Percentiles rank a stretch among this genome's conserved stretches.
phyloP scores from a whole-genome alignment of 768 basidiomycete species.

The Tremella mesenterica region DNA sequence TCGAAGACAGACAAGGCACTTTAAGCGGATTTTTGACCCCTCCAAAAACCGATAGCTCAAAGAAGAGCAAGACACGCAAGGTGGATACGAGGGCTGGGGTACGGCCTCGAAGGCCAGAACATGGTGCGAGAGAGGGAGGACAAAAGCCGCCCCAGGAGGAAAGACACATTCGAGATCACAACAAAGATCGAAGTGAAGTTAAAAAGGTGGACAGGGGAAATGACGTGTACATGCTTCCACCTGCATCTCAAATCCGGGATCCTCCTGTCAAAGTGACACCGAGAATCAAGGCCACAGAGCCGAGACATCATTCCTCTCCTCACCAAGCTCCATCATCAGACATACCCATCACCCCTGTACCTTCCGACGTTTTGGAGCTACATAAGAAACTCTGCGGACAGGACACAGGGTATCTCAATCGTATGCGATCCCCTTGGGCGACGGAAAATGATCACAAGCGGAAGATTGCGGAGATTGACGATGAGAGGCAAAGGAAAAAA shows the following conservation, averaged over 20 bases:
- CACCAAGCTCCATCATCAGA: slow-evolving; percentile 1
- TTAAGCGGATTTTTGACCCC: slow-evolving; percentile 18
- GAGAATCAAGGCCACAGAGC: not conserved
- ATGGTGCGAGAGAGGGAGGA: no score
- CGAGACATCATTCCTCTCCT: not conserved
- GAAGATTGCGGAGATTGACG: not conserved
- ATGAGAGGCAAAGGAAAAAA: not conserved
- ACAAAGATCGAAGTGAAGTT: no score
- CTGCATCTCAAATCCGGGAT: not conserved
- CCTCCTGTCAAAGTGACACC: not conserved
- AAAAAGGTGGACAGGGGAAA: no score
- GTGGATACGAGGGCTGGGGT: no score
- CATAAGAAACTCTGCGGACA: slow-evolving; percentile 16
- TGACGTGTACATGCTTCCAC: no score
- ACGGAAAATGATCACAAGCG: not conserved
- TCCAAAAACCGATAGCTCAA: slow-evolving; percentile 5
- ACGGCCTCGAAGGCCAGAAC: no score
- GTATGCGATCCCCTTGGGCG: slow-evolving; percentile 16
- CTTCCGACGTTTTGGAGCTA: slow-evolving; percentile 9
- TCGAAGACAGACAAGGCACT: slow-evolving; percentile 8
- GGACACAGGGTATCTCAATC: slow-evolving; percentile 7
- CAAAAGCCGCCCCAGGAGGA: not conserved
- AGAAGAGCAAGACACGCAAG: not conserved
- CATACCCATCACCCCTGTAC: slow-evolving; percentile 19
- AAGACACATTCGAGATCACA: not conserved